phyloP scores from a whole-genome alignment of 805 yeast genomes.

The Candida quercuum region DNA sequence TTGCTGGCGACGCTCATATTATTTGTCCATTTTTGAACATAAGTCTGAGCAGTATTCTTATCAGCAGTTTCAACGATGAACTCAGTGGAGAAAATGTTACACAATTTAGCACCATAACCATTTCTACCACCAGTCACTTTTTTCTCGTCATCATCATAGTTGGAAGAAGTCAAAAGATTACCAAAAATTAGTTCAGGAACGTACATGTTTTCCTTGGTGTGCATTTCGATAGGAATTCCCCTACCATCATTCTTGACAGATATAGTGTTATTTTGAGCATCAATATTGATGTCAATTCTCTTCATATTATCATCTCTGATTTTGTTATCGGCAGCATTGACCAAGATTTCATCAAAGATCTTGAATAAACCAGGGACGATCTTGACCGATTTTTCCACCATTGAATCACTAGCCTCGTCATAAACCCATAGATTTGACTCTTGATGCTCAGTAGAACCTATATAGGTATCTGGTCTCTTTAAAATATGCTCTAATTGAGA shows the following conservation, averaged over 20 bases:
- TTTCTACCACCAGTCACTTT: conserved; percentile 98
- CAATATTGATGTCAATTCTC: conserved; percentile 75
- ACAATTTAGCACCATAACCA: conserved; percentile 95
- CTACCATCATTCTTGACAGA: conserved; percentile 88
- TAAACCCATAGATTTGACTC: conserved; percentile 82
- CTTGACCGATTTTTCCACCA: conserved; percentile 56
- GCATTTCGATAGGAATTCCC: conserved; percentile 94
- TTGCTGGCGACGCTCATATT: conserved; percentile 79
- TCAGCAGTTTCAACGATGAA: conserved; percentile 90
- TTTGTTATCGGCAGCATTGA: conserved; percentile 98
- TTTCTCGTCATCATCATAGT: conserved; percentile 91
- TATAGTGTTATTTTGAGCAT: conserved; percentile 67
- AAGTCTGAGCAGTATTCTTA: conserved; percentile 50
- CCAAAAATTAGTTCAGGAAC: conserved; percentile 97
- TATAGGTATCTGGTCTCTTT: conserved; percentile 96
- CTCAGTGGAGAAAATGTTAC: conserved; percentile 90
- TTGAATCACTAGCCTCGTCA: conserved; percentile 56
- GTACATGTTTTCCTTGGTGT: conserved; percentile 83
- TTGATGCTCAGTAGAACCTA: conserved; percentile 87
- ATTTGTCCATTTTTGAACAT: conserved; percentile 79
- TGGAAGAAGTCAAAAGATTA: conserved; percentile 87
- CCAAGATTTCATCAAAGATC: conserved; percentile 94
- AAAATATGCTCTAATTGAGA: conserved; percentile 94
- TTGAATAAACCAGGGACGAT: conserved; percentile 96
- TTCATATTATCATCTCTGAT: conserved; percentile 92